Base-by-base conservation (phyloP, 202 grass and related monocot species). In the Panicum virgatum region DNA sequence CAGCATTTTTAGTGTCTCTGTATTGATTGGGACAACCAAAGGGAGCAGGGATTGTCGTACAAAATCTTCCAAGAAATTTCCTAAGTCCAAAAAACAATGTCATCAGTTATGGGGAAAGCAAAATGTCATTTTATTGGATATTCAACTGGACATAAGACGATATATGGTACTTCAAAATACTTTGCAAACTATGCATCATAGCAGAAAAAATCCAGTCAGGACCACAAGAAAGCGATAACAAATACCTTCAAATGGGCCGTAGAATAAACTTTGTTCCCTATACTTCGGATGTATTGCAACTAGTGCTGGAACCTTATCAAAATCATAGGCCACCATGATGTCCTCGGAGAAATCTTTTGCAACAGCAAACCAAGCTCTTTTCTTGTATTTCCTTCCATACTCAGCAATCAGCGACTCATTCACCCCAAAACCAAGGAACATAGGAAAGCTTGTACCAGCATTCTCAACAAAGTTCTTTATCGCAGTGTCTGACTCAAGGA, bases 221-320 rank as follows among this genome's bases (percentile, higher is more conserved):
- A 63, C 75, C 45, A 78, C 15, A 75, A 76, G 32, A 51, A 45
- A 63, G 23, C 15, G 75, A 72, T 50, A 69, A 76, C 20, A 84
- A 62, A 73, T 92, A 98, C 96, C 95, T 95, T 98, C 96, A 85
- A 95, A 98, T 50, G 96, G 92, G n/a, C 96, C 96, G 80, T 95
- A 98, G 83, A 93, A 95, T 26, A 95, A 85, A 84, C 65, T 93
- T 82, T 89, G 80, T 74, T 98, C 96, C 44, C 82, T 86, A 53
- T 95, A 98, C 84, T 93, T 90, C 20, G 92, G 92, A 88, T 98
- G 87, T 30, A 93, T 72, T 26, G 89, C 75, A 83, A 93, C 84
- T 75, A 98, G 59, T 47, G 96, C 86, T 0, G 96, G 92, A 42
- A 88, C 73, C 75, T 98, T 98, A 83, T 93, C 87, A 85, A 98